Percentiles rank a stretch among this genome's conserved stretches.
Evolutionary conservation across 1,139 yeast species (phyloP).

Genomic region (Suhomyces panamericanus): DNA sequence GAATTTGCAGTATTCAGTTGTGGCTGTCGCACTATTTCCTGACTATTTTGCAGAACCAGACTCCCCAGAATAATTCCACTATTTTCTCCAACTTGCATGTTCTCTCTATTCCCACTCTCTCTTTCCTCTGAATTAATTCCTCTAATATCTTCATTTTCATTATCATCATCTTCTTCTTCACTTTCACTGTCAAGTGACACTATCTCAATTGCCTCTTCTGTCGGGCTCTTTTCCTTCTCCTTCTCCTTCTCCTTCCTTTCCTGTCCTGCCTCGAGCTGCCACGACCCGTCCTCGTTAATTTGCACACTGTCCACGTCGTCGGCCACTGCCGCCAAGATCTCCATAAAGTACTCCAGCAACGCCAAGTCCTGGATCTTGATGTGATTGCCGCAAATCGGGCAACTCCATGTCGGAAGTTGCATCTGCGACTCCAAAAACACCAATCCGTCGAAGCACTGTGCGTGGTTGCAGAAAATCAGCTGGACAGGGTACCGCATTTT

Average conservation of each 20-base stretch:
- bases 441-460: conserved; percentile 71
- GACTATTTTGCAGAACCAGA: no score
- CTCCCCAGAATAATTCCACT: no score
- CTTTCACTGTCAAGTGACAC: conserved; percentile 31
- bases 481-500: conserved; percentile 61
- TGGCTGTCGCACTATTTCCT: no score
- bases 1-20: no score
- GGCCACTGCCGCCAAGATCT: conserved; percentile 45
- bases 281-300: conserved; percentile 57
- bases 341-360: conserved; percentile 59
- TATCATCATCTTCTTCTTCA: conserved; percentile 17
- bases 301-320: conserved; percentile 55
- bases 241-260: no score
- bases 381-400: conserved; percentile 60
- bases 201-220: conserved; percentile 18
- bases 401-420: conserved; percentile 64
- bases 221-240: neutral
- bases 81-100: no score
- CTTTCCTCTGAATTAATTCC: no score
- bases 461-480: conserved; percentile 59
- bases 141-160: neutral
- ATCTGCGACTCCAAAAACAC: conserved; percentile 60
- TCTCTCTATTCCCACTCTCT: no score
- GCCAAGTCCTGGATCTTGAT: conserved; percentile 54
- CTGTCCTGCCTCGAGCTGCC: conserved; percentile 37